A percentile compares a stretch with the other conserved stretches of the same genome.
Conservation (phyloP, 805 yeast genomes). For the Metschnikowia amazonensis region DNA sequence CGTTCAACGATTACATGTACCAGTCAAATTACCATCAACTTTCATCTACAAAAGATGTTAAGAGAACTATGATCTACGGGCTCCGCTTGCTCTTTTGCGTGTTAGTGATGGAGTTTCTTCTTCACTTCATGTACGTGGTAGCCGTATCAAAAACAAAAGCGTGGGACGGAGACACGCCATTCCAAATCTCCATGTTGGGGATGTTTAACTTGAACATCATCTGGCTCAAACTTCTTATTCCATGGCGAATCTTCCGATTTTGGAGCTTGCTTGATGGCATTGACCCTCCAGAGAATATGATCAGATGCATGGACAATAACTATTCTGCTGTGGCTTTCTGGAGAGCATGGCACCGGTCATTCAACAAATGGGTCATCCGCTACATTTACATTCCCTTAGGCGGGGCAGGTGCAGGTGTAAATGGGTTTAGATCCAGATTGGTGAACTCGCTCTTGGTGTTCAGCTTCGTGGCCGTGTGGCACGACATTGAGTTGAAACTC, state of each 20-base stretch:
- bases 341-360: slow-evolving; percentile 98
- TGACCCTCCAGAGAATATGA: slow-evolving; percentile 97
- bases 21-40: slow-evolving; percentile 58
- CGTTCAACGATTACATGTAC: slow-evolving; percentile 85
- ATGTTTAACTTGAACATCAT: slow-evolving; percentile 83
- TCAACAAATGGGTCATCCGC: slow-evolving; percentile 82
- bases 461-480: slow-evolving; percentile 97
- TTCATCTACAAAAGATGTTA: slow-evolving; percentile 51
- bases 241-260: slow-evolving; percentile 92
- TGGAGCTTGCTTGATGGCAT: slow-evolving; percentile 93
- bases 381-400: slow-evolving; percentile 92
- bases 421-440: slow-evolving; percentile 48
- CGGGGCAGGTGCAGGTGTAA: slow-evolving; percentile 58
- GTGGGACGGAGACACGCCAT: slow-evolving; percentile 86
- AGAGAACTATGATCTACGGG: slow-evolving; percentile 58
- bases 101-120: slow-evolving; percentile 79
- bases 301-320: slow-evolving; percentile 91
- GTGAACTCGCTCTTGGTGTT: slow-evolving; percentile 81
- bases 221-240: slow-evolving; percentile 89
- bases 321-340: slow-evolving; percentile 93
- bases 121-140: slow-evolving; percentile 88
- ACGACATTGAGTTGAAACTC: slow-evolving; percentile 84
- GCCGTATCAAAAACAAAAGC: slow-evolving; percentile 88
- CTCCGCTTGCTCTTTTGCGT: slow-evolving; percentile 68
- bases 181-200: slow-evolving; percentile 93